Percentiles rank a stretch among this genome's conserved stretches.
Evolutionary conservation across 2,329 filamentous ascomycete species (phyloP).

Genomic region (Botrytis porri): DNA sequence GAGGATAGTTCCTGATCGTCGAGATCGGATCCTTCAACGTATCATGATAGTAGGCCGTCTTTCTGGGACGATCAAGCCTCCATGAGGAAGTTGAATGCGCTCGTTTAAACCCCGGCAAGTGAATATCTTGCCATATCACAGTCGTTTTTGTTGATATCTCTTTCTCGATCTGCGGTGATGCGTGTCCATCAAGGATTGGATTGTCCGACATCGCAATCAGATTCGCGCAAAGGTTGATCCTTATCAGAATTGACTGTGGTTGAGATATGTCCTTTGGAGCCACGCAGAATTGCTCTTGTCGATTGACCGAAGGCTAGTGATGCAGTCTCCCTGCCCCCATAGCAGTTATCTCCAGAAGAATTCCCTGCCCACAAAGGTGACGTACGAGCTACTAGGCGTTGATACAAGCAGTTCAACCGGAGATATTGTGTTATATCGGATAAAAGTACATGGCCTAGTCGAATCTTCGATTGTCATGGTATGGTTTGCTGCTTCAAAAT

Average conservation of each 20-base stretch:
- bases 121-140: not conserved
- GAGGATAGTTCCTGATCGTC: not conserved
- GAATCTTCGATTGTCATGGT: not conserved
- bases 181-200: not conserved
- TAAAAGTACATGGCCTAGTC: not conserved
- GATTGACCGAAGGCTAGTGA: not conserved
- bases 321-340: not conserved
- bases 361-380: not conserved
- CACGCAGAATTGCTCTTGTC: not conserved
- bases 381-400: not conserved
- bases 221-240: not conserved
- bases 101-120: not conserved
- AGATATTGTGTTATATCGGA: not conserved
- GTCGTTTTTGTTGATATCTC: not conserved
- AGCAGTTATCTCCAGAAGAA: not conserved
- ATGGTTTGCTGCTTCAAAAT: not conserved
- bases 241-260: not conserved
- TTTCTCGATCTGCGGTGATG: not conserved
- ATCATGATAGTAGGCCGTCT: not conserved
- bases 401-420: not conserved
- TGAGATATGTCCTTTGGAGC: not conserved
- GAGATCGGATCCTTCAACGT: not conserved
- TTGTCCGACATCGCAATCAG: not conserved
- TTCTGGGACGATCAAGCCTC: conserved; percentile 3
- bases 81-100: conserved; percentile 5